These are phyloP conservation scores for Rosa lucieae DNA, from an alignment of 306 rosid genomes.

Conservation along the genomic window DNA sequence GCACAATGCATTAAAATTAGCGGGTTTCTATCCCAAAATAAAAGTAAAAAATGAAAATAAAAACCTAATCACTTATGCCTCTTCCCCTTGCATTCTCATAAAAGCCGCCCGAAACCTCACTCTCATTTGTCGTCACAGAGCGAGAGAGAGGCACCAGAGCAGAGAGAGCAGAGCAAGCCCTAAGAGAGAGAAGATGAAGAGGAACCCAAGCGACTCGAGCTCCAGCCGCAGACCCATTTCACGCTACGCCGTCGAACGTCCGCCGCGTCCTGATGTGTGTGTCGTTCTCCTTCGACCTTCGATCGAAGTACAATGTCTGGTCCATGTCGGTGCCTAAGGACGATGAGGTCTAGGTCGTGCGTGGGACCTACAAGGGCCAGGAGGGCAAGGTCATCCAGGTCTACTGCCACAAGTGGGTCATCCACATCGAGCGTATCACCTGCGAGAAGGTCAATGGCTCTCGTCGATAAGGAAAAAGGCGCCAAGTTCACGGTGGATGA, in stretches of 20 bases:
- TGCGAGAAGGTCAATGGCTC: slow-evolving; percentile 68
- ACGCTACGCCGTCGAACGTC: slow-evolving; percentile 79
- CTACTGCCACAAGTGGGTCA: too few species aligned
- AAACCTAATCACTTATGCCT: too few species aligned
- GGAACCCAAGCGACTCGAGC: slow-evolving; percentile 76
- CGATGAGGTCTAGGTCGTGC: slow-evolving; percentile 83
- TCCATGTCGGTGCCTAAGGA: slow-evolving; percentile 74
- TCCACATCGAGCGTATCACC: slow-evolving; percentile 86
- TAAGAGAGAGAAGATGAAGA: slow-evolving; percentile 54
- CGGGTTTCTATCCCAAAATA: too few species aligned
- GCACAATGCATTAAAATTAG: too few species aligned
- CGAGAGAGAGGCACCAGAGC: too few species aligned
- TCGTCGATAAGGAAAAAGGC: slow-evolving; percentile 64
- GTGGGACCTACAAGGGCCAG: slow-evolving; percentile 36
- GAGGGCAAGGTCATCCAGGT: too few species aligned
- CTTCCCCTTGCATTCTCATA: too few species aligned
- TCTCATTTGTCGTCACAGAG: too few species aligned
- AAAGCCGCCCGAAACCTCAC: too few species aligned
- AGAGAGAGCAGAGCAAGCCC: neutral
- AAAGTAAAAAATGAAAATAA: too few species aligned
- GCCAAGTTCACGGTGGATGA: slow-evolving; percentile 89
- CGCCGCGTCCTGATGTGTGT: slow-evolving; percentile 86
- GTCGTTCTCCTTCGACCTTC: slow-evolving; percentile 71
- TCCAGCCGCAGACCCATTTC: slow-evolving; percentile 92
- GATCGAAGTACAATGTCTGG: slow-evolving; percentile 80